These are phyloP conservation scores for Penicillium arizonense DNA, from an alignment of 495 filamentous ascomycete genomes.

Conservation along the genomic window DNA sequence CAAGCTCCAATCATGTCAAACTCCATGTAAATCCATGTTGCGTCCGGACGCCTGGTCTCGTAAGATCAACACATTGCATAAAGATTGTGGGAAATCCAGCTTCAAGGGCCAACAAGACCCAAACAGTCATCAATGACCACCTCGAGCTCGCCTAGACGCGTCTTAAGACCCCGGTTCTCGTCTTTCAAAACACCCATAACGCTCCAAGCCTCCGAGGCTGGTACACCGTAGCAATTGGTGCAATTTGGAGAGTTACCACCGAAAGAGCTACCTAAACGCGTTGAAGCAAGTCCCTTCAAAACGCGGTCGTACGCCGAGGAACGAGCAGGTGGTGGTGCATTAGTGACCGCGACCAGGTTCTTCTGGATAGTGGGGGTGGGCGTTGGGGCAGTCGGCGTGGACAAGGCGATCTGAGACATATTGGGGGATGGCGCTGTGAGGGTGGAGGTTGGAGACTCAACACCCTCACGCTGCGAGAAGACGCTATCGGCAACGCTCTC, in stretches of 20 bases:
- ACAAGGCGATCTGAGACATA: conserved; percentile 36
- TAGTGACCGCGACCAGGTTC: conserved; percentile 17
- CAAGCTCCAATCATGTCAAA: background rate
- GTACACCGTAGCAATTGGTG: conserved; percentile 58
- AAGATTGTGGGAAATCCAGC: background rate
- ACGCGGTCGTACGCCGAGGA: conserved; percentile 42
- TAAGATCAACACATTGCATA: conserved; percentile 1
- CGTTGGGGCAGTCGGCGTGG: conserved; percentile 25
- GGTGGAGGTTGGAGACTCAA: conserved; percentile 49
- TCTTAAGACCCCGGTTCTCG: conserved; percentile 71
- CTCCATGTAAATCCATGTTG: conserved; percentile 1
- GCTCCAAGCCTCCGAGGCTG: conserved; percentile 67
- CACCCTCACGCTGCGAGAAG: conserved; percentile 59
- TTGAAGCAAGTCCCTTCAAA: conserved; percentile 39
- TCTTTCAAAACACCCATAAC: conserved; percentile 67
- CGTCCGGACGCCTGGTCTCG: conserved; percentile 17
- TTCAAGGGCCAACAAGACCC: conserved; percentile 54
- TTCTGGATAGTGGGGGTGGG: conserved; percentile 23
- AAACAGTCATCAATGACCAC: conserved; percentile 68
- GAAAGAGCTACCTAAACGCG: conserved; percentile 35
- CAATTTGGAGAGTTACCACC: conserved; percentile 43
- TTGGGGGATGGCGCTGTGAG: conserved; percentile 41
- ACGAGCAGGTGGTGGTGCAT: conserved; percentile 22
- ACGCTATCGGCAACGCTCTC: conserved; percentile 61
- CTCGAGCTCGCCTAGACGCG: conserved; percentile 64